These are phyloP conservation scores for Extremus antarcticus DNA, from an alignment of 495 filamentous ascomycete genomes.

Conservation along the genomic window DNA sequence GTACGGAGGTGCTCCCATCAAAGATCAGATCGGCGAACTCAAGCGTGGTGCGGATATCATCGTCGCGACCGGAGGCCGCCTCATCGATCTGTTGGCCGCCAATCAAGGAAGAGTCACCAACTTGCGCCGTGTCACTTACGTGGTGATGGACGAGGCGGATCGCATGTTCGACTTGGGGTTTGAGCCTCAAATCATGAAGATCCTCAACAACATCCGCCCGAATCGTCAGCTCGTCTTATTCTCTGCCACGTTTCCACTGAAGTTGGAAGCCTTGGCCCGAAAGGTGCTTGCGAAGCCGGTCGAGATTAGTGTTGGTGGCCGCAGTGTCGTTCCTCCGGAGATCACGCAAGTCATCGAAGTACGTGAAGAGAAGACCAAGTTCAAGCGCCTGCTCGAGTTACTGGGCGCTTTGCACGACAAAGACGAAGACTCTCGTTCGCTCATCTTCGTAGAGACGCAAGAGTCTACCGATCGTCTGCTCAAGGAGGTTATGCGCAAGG, in stretches of 20 bases:
- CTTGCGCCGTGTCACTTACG: conserved; percentile 74
- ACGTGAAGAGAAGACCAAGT: conserved; percentile 71
- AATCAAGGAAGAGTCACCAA: conserved; percentile 91
- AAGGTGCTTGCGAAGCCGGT: conserved; percentile 79
- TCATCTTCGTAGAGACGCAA: conserved; percentile 93
- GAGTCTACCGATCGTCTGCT: conserved; percentile 83
- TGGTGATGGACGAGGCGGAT: conserved; percentile 94
- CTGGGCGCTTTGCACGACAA: conserved; percentile 66
- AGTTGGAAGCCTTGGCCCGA: conserved; percentile 82
- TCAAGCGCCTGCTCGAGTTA: conserved; percentile 70
- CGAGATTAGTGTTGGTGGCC: conserved; percentile 85
- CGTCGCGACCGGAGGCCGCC: conserved; percentile 89
- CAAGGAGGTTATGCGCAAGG: conserved; percentile 70
- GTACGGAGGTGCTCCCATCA: conserved; percentile 92
- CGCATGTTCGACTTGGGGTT: conserved; percentile 99
- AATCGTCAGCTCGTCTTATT: conserved; percentile 90
- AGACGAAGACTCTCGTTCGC: conserved; percentile 76
- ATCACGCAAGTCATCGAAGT: conserved; percentile 93
- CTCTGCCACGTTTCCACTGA: conserved; percentile 90
- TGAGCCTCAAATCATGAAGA: conserved; percentile 95
- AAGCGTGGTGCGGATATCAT: conserved; percentile 93
- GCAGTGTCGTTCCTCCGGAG: conserved; percentile 84
- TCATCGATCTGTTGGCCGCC: conserved; percentile 88
- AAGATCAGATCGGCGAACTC: conserved; percentile 92
- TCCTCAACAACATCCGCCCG: conserved; percentile 79